A percentile compares a stretch with the other conserved stretches of the same genome.
phyloP scores from a whole-genome alignment of 2,329 filamentous ascomycete species.

The Neonectria magnoliae region DNA sequence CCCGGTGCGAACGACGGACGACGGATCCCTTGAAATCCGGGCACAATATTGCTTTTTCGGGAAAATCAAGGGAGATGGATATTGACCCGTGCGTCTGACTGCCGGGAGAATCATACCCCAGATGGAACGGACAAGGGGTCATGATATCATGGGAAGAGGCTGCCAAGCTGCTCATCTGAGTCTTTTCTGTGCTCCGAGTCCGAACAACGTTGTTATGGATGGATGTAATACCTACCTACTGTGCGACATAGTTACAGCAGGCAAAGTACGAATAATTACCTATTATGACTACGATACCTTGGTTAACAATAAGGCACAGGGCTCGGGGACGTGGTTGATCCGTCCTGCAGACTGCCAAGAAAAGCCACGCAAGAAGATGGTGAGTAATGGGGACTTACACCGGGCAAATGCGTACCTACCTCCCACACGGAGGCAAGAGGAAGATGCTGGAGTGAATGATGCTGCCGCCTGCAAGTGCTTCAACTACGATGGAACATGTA shows the following conservation, averaged over 20 bases:
- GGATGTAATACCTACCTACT: no score
- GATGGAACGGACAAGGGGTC: not conserved
- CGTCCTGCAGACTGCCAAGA: not conserved
- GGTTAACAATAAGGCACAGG: not conserved
- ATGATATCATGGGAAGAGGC: not conserved
- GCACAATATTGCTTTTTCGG: not conserved
- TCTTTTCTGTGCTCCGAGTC: not conserved
- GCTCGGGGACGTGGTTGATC: not conserved
- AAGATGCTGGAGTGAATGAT: not conserved
- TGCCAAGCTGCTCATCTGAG: not conserved
- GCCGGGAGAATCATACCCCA: not conserved
- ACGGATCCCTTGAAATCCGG: not conserved
- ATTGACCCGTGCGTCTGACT: not conserved
- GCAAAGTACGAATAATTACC: no score
- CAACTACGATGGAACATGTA: not conserved
- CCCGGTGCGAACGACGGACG: not conserved
- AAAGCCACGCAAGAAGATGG: not conserved
- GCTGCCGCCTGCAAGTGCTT: not conserved
- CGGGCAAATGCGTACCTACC: not conserved
- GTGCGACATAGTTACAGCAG: no score
- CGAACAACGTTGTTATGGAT: no score
- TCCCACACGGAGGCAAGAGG: not conserved
- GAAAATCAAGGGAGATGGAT: not conserved
- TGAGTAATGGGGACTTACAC: no score
- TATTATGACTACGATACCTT: no score